Percentiles rank a stretch among this genome's conserved stretches.
These are phyloP conservation scores for Floccularia luteovirens DNA, from an alignment of 768 basidiomycete species.

Conservation along the genomic window DNA sequence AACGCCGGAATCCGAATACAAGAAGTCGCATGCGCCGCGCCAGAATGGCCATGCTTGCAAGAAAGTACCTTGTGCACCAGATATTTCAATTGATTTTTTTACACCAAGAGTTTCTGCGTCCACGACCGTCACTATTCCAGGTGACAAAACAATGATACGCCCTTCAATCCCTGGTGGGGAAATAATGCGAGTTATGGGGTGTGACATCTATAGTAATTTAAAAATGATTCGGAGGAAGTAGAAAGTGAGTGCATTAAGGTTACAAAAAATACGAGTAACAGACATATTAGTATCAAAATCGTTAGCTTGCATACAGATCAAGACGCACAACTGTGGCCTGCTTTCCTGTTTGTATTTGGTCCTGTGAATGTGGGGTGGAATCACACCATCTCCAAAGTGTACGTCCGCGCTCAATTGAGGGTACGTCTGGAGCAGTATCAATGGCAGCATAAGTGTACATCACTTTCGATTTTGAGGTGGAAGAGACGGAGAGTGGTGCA, in stretches of 20 bases:
- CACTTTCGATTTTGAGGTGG: constrained; percentile 22
- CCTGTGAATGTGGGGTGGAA: constrained; percentile 20
- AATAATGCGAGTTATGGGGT: constrained; percentile 24
- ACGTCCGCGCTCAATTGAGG: constrained; percentile 26
- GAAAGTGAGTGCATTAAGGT: no score
- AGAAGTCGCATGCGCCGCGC: no score
- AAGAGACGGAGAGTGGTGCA: constrained; percentile 40
- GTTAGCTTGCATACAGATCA: no score
- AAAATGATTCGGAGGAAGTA: no score
- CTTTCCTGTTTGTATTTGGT: background rate
- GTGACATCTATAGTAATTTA: constrained; percentile 29
- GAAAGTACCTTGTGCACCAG: no score
- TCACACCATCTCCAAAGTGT: constrained; percentile 62
- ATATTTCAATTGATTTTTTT: no score
- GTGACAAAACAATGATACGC: constrained; percentile 20
- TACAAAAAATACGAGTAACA: no score
- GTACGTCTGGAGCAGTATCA: constrained; percentile 35
- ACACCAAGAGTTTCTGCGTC: no score
- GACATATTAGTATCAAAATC: background rate
- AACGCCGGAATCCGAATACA: no score
- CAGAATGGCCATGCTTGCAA: no score
- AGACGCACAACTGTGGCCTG: background rate
- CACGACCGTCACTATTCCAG: no score
- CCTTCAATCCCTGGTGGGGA: constrained; percentile 13
- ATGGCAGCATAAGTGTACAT: constrained; percentile 52